Percentiles rank a stretch among this genome's conserved stretches.
phyloP scores from a whole-genome alignment of 1,284 basidiomycete genomes.

The Ustilago curta region DNA sequence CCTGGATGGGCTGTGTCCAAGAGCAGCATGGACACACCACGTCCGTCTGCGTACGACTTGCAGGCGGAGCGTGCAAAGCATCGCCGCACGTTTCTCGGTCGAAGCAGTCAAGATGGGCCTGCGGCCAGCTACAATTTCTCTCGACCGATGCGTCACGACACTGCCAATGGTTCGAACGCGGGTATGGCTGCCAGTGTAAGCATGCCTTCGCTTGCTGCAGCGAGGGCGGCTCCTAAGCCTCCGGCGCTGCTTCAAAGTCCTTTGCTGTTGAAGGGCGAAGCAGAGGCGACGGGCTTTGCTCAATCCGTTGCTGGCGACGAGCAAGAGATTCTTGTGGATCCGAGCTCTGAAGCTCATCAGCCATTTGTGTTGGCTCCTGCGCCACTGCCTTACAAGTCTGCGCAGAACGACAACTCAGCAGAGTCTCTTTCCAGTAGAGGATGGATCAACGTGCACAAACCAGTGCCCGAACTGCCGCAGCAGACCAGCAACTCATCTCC shows the following conservation, averaged over 20 bases:
- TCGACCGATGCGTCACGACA: slow-evolving; percentile 28
- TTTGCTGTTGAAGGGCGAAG: slow-evolving; percentile 37
- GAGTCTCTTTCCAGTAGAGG: background rate
- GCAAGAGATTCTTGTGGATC: slow-evolving; percentile 25
- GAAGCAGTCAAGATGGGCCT: slow-evolving; percentile 18
- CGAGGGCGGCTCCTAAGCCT: slow-evolving; percentile 16
- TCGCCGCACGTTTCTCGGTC: slow-evolving; percentile 31
- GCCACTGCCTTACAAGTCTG: background rate
- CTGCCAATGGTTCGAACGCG: background rate
- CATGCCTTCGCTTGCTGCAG: slow-evolving; percentile 24
- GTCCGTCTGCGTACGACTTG: slow-evolving; percentile 7
- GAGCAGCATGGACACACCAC: slow-evolving; percentile 7
- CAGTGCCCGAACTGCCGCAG: slow-evolving; percentile 13
- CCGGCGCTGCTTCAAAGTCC: slow-evolving; percentile 30
- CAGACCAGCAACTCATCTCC: slow-evolving; percentile 7
- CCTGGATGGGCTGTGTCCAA: slow-evolving; percentile 32
- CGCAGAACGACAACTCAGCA: background rate
- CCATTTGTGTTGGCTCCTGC: slow-evolving; percentile 3
- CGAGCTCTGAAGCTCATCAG: slow-evolving; percentile 24
- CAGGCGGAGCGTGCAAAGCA: slow-evolving; percentile 21
- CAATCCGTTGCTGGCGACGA: slow-evolving; percentile 33
- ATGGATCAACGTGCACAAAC: slow-evolving; percentile 9
- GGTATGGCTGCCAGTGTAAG: slow-evolving; percentile 11
- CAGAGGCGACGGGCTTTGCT: slow-evolving; percentile 24
- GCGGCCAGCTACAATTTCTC: slow-evolving; percentile 33